Evolutionary conservation across 2,329 filamentous ascomycete genomes (phyloP).

Genomic region (Talaromyces sp.): DNA sequence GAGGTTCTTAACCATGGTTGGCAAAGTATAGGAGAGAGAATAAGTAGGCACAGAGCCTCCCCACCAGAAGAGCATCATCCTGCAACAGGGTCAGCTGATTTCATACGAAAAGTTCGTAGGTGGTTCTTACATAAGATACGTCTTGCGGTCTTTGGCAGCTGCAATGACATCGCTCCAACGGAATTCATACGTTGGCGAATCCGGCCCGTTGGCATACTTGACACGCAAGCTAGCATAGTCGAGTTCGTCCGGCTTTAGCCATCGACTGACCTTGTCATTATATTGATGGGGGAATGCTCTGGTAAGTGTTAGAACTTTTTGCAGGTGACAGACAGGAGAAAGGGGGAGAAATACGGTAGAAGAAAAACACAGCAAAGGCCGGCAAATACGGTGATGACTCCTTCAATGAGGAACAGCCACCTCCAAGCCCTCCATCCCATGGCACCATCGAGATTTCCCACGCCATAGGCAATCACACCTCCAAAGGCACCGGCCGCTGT

Average conservation of each 20-base stretch:
- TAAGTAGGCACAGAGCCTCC: slow-evolving; percentile 21
- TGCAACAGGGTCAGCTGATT: slow-evolving; percentile 12
- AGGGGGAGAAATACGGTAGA: slow-evolving; percentile 49
- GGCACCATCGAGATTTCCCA: slow-evolving; percentile 74
- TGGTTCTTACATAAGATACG: slow-evolving; percentile 1
- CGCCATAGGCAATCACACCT: slow-evolving; percentile 73
- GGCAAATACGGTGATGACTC: slow-evolving; percentile 58
- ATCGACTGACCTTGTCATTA: slow-evolving; percentile 29
- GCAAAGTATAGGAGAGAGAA: slow-evolving; percentile 24
- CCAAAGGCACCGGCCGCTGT: slow-evolving; percentile 77
- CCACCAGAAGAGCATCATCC: slow-evolving; percentile 21
- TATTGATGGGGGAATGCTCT: slow-evolving; percentile 27
- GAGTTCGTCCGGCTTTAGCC: slow-evolving; percentile 39
- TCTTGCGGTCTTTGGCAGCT: not conserved
- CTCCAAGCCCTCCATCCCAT: slow-evolving; percentile 31
- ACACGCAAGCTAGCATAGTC: slow-evolving; percentile 20
- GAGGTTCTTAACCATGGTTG: slow-evolving; percentile 39
- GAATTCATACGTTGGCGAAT: slow-evolving; percentile 1
- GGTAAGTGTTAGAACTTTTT: not conserved
- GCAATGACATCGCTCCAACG: slow-evolving; percentile 1
- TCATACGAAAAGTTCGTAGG: slow-evolving; percentile 13
- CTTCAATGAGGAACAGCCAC: slow-evolving; percentile 58
- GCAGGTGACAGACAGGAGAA: slow-evolving; percentile 12
- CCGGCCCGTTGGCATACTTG: not conserved
- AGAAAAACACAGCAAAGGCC: slow-evolving; percentile 39